Evolutionary conservation across 805 yeast genomes (phyloP).

Genomic region (Candida mattraensis): DNA sequence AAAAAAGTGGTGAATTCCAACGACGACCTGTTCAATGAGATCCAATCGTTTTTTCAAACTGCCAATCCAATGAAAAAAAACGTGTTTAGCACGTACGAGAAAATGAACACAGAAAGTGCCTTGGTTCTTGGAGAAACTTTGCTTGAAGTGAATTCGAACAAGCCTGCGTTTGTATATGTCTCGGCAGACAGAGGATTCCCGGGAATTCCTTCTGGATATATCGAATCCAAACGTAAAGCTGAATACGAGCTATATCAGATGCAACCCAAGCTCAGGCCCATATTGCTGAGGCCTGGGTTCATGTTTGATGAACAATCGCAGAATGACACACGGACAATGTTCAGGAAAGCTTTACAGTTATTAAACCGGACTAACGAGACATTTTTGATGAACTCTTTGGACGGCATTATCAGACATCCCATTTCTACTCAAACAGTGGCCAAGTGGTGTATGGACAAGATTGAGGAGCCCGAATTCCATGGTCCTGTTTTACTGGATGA

Average conservation of each 20-base stretch:
- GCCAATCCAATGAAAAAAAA: conserved; percentile 61
- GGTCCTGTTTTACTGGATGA: conserved; percentile 65
- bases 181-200: conserved; percentile 80
- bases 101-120: conserved; percentile 71
- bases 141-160: conserved; percentile 20
- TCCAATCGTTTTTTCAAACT: conserved; percentile 44
- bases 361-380: conserved; percentile 44
- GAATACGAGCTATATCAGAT: conserved; percentile 51
- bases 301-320: conserved; percentile 59
- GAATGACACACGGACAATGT: conserved; percentile 37
- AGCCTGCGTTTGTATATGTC: conserved; percentile 61
- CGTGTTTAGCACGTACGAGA: conserved; percentile 51
- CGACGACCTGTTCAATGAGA: conserved; percentile 33
- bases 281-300: conserved; percentile 78
- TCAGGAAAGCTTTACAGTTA: conserved; percentile 44
- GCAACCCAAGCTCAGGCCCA: conserved; percentile 53
- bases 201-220: conserved; percentile 66
- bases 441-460: conserved; percentile 50
- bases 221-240: conserved; percentile 74
- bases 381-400: conserved; percentile 43
- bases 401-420: conserved; percentile 57
- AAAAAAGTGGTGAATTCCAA: conserved; percentile 49
- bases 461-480: conserved; percentile 47
- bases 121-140: conserved; percentile 59
- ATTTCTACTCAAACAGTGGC: conserved; percentile 73